Conservation (phyloP, 495 filamentous ascomycete genomes). For the Cryomyces minteri region DNA sequence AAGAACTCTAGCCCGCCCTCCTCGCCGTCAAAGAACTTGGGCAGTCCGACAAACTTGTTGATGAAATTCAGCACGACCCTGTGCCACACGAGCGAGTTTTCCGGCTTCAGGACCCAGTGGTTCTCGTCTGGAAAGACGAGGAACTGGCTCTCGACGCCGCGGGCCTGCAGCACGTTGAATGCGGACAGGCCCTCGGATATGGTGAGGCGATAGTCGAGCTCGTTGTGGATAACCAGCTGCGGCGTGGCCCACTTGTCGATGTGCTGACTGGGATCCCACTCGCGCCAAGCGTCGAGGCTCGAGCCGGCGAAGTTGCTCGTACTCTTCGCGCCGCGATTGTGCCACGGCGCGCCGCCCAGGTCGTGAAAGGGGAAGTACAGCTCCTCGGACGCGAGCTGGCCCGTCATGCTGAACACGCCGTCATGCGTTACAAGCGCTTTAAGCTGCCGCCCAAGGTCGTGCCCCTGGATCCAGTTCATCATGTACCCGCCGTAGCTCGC, state of each 20-base stretch:
- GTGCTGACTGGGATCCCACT: slow-evolving; percentile 63
- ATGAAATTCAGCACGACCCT: slow-evolving; percentile 77
- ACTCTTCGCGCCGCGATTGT: slow-evolving; percentile 16
- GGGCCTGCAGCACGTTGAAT: slow-evolving; percentile 74
- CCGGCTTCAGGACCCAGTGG: slow-evolving; percentile 81
- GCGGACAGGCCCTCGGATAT: slow-evolving; percentile 68
- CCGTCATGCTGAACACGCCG: slow-evolving; percentile 27
- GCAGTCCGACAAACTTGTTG: slow-evolving; percentile 56
- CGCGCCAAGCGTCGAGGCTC: slow-evolving; percentile 39
- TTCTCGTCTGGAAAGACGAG: slow-evolving; percentile 75
- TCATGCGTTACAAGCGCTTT: slow-evolving; percentile 53
- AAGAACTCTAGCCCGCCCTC: not conserved
- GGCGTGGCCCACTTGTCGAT: slow-evolving; percentile 68
- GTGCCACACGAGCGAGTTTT: slow-evolving; percentile 86
- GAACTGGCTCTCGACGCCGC: slow-evolving; percentile 49
- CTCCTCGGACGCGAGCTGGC: slow-evolving; percentile 35
- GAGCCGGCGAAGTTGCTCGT: not conserved
- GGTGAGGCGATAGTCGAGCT: slow-evolving; percentile 77
- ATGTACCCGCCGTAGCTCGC: slow-evolving; percentile 20
- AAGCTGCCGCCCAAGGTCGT: slow-evolving; percentile 30
- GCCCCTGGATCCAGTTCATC: slow-evolving; percentile 36
- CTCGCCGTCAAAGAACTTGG: slow-evolving; percentile 5
- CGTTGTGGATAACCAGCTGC: slow-evolving; percentile 76
- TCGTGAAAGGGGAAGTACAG: slow-evolving; percentile 22
- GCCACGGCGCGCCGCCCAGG: slow-evolving; percentile 28